Conservation (phyloP, 306 rosid species). For the Acacia crassicarpa region DNA sequence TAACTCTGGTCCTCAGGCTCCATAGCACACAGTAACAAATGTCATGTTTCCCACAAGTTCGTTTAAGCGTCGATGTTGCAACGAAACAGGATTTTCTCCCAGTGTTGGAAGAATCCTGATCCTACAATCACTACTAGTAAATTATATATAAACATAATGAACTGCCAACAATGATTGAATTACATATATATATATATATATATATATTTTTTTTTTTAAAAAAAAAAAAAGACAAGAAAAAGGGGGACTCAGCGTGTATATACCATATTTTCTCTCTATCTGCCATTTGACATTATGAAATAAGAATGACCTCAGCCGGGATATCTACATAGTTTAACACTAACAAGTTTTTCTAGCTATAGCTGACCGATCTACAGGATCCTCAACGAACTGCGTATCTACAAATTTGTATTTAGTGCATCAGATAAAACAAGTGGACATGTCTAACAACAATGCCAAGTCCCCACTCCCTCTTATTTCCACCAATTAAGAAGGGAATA, state of each 20-base stretch:
- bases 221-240: background rate
- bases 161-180: background rate
- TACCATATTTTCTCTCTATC: constrained; percentile 32
- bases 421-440: constrained; percentile 21
- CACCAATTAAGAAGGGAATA: constrained; percentile 22
- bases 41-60: background rate
- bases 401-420: constrained; percentile 33
- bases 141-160: constrained; percentile 4
- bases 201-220: background rate
- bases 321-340: constrained; percentile 25
- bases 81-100: background rate
- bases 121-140: background rate
- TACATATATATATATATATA: no score
- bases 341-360: constrained; percentile 35
- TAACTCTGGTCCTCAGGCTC: background rate
- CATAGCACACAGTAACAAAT: background rate
- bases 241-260: background rate
- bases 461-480: constrained; percentile 27
- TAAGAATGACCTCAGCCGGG: constrained; percentile 19
- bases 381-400: constrained; percentile 41
- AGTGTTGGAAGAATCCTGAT: background rate
- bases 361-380: constrained; percentile 45
- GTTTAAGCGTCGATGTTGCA: background rate
- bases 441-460: constrained; percentile 32
- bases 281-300: constrained; percentile 28